Evolutionary conservation across 2,329 filamentous ascomycete genomes (phyloP), one percentile per base, ranked within the genome.

Genomic region (Curvularia sp.): DNA sequence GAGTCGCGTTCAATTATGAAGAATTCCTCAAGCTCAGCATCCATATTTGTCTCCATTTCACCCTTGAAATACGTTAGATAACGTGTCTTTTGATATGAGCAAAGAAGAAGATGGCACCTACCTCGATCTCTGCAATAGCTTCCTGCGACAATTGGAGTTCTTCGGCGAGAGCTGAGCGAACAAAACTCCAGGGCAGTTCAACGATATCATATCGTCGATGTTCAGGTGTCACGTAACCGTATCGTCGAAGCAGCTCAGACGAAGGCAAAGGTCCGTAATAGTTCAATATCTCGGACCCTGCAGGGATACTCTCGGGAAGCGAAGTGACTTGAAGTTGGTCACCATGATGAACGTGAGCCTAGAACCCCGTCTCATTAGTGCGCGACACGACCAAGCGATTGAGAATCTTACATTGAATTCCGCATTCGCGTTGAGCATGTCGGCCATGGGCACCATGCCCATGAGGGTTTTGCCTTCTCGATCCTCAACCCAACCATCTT

Each of bases 361-460:
- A 39, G 1, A 10, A 18, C 8, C 4, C 7, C 3, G 26, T 3
- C 1, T 18, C 7, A 15, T 62, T 33, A 62, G 54, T n/a, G 12
- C 9, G 18, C 5, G 53, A 1, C 35, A 28, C 3, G 1, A 4
- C 12, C 41, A 9, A 7, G 13, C 9, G 9, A 28, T 30, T 24
- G 48, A 15, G 15, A 5, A 9, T 15, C 59, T 41, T 47, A 68
- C 67, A 10, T 70, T 70, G 48, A 70, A 70, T 6, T 66, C 66
- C 10, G 67, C 67, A 22, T 70, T 66, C 0, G 67, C 66, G 33
- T 70, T 70, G 0, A 70, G 59, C 2, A 68, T 62, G 7, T 70
- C 67, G 7, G 67, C 67, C 67, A 70, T 70, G 0, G 67, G 67
- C 18, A 68, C 67, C 67, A 70, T 70, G 2, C 67, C 67, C 3